A percentile compares a stretch with the other conserved stretches of the same genome.
Evolutionary conservation across 768 basidiomycete species (phyloP).

Genomic region (Trametes cinnabarina): DNA sequence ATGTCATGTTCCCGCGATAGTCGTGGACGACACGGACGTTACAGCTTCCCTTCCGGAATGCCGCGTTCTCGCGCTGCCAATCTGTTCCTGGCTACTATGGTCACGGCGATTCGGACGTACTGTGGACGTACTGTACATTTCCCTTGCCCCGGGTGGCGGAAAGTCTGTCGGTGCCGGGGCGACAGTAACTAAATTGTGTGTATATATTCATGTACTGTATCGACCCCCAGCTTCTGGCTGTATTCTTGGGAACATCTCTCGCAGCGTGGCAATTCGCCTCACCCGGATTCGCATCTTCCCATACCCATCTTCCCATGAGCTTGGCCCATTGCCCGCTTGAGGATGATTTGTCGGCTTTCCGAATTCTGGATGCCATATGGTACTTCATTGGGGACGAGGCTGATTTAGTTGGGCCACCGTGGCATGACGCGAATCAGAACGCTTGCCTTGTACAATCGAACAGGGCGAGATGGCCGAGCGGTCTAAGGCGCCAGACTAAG

Average conservation of each 20-base stretch:
- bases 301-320: too few species aligned
- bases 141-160: constrained; percentile 1
- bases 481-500: constrained; percentile 80
- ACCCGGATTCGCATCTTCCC: too few species aligned
- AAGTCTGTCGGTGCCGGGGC: constrained; percentile 10
- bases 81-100: constrained; percentile 19
- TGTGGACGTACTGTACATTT: background rate
- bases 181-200: background rate
- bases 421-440: too few species aligned
- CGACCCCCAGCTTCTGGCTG: constrained; percentile 1
- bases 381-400: too few species aligned
- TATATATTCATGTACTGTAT: background rate
- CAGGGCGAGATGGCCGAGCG: constrained; percentile 82
- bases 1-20: constrained; percentile 13
- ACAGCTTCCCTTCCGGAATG: constrained; percentile 3
- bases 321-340: too few species aligned
- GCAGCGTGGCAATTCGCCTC: too few species aligned
- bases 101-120: background rate
- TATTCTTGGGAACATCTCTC: too few species aligned
- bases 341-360: too few species aligned
- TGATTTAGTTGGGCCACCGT: too few species aligned
- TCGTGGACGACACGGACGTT: constrained; percentile 5
- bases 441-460: too few species aligned
- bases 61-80: constrained; percentile 12
- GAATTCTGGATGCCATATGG: too few species aligned